phyloP scores from a whole-genome alignment of 805 yeast species.

The Wickerhamomyces tratensis region DNA sequence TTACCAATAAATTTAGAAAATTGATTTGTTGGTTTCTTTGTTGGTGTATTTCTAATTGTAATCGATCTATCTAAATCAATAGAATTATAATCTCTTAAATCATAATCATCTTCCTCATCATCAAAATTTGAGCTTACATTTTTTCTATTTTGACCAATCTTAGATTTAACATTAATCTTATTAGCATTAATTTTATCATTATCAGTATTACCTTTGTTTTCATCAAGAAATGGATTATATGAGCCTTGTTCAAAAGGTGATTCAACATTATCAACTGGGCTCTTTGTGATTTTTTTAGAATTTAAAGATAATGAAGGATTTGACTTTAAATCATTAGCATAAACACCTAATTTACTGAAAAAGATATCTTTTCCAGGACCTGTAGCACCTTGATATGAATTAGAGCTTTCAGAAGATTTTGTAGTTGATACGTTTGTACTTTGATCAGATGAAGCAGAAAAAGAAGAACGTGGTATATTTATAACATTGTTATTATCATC shows the following conservation, averaged over 20 bases:
- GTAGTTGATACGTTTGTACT: background rate
- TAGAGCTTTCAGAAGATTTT: background rate
- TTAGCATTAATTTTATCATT: background rate
- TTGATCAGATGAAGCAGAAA: no score
- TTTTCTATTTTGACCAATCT: no score
- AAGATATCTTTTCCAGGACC: conserved; percentile 8
- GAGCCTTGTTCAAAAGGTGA: background rate
- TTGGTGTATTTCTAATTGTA: conserved; percentile 5
- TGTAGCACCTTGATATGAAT: no score
- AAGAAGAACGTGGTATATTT: no score
- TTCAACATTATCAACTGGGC: background rate
- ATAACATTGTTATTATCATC: no score
- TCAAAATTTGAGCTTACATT: background rate
- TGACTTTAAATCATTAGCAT: conserved; percentile 16
- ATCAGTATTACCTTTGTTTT: background rate
- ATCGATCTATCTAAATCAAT: conserved; percentile 15
- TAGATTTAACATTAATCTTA: no score
- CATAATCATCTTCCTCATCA: conserved; percentile 1
- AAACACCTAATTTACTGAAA: conserved; percentile 17
- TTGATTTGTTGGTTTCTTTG: background rate
- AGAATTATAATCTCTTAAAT: conserved; percentile 4
- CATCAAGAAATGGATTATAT: background rate
- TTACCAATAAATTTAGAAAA: conserved; percentile 6
- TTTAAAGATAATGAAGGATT: conserved; percentile 12
- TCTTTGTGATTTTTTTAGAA: background rate